These are phyloP conservation scores for Tieghemiomyces parasiticus DNA, from an alignment of 192 early-diverging fungal species.

Conservation along the genomic window DNA sequence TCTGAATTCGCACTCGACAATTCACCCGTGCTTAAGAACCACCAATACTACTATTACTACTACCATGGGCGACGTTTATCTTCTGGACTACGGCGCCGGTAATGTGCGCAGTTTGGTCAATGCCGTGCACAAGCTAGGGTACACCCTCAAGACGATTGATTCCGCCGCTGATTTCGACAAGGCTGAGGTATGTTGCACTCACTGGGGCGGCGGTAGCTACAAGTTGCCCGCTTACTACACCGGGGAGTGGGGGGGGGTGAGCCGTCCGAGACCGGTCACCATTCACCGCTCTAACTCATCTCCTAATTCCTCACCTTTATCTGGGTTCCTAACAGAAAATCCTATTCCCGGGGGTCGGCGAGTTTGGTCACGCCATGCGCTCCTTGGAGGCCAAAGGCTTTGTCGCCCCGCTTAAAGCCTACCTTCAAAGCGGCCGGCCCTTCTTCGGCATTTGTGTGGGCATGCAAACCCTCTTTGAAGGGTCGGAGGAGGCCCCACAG, in stretches of 20 bases:
- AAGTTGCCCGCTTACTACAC: no score
- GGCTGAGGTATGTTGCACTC: constrained; percentile 65
- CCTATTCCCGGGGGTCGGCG: constrained; percentile 97
- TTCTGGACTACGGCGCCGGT: constrained; percentile 99
- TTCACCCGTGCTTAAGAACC: no score
- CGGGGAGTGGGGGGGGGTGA: no score
- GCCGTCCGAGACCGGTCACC: no score
- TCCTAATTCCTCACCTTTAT: no score
- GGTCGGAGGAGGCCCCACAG: constrained; percentile 74
- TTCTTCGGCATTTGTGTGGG: constrained; percentile 99
- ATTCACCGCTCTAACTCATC: no score
- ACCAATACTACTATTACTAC: no score
- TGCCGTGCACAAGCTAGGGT: constrained; percentile 80
- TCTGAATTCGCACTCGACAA: no score
- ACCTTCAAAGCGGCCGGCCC: constrained; percentile 70
- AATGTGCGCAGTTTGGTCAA: constrained; percentile 96
- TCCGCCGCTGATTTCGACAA: constrained; percentile 65
- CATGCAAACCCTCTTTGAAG: constrained; percentile 87
- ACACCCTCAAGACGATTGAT: constrained; percentile 62
- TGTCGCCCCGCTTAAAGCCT: constrained; percentile 63
- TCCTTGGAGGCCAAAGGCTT: constrained; percentile 59
- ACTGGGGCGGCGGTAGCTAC: no score
- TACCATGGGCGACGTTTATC: constrained; percentile 36
- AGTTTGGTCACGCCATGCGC: constrained; percentile 85
- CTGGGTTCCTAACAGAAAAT: no score